These are phyloP conservation scores for Penicillium cosmopolitanum DNA, from an alignment of 495 filamentous ascomycete genomes.

Conservation along the genomic window DNA sequence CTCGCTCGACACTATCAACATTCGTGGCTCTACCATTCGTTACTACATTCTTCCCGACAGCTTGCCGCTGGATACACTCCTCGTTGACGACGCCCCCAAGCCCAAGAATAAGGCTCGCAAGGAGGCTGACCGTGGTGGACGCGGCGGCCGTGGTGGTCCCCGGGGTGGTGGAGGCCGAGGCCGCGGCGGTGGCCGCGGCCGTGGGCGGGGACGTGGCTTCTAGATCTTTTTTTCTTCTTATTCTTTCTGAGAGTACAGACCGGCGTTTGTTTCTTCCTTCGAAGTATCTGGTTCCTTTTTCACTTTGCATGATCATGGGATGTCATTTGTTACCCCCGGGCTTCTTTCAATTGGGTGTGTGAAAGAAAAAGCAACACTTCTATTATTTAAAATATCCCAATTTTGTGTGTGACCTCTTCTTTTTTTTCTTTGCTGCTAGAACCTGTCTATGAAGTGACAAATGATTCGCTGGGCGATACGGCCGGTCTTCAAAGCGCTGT, in stretches of 20 bases:
- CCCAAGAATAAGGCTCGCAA: conserved; percentile 99
- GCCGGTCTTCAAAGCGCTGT: not conserved
- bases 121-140: conserved; percentile 74
- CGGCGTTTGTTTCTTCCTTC: conserved; percentile 34
- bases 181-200: conserved; percentile 64
- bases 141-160: conserved; percentile 57
- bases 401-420: not conserved
- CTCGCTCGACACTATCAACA: conserved; percentile 91
- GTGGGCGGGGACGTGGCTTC: conserved; percentile 60
- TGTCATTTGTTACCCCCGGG: conserved; percentile 25
- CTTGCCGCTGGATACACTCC: conserved; percentile 87
- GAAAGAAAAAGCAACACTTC: conserved; percentile 21
- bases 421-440: not conserved
- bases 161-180: conserved; percentile 53
- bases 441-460: not conserved
- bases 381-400: conserved; percentile 9
- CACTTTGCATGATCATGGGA: conserved; percentile 33
- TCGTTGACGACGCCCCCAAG: conserved; percentile 95
- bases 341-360: conserved; percentile 24
- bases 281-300: conserved; percentile 22
- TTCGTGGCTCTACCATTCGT: conserved; percentile 89
- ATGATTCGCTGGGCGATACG: not conserved
- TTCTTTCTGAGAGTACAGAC: conserved; percentile 25
- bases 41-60: conserved; percentile 95
- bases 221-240: conserved; percentile 34